Evolutionary conservation across 129 eudicot genomes (phyloP).

Genomic region (Erigeron canadensis): DNA sequence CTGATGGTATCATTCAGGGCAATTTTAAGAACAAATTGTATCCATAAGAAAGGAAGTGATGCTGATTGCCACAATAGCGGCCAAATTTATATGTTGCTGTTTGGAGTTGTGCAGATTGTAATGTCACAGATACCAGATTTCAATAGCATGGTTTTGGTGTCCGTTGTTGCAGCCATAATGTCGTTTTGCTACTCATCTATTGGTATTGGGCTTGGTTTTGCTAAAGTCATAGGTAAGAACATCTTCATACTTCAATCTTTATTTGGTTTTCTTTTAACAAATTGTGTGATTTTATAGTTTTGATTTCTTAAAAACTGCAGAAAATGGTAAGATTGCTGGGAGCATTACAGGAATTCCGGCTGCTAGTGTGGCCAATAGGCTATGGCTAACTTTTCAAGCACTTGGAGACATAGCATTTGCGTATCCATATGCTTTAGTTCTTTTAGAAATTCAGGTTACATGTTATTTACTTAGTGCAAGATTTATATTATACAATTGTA

Average conservation of each 20-base stretch:
- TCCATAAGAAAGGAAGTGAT: slow-evolving; percentile 49
- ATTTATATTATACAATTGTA: not conserved
- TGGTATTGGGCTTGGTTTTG: slow-evolving; percentile 61
- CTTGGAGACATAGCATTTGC: slow-evolving; percentile 89
- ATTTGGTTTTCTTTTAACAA: not conserved
- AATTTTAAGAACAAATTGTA: slow-evolving; percentile 52
- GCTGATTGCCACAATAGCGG: slow-evolving; percentile 45
- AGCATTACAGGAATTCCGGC: slow-evolving; percentile 47
- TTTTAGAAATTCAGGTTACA: slow-evolving; percentile 82
- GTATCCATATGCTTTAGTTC: slow-evolving; percentile 63
- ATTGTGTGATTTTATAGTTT: not conserved
- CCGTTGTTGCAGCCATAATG: slow-evolving; percentile 62
- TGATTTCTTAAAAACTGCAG: slow-evolving; percentile 24
- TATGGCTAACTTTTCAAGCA: slow-evolving; percentile 68
- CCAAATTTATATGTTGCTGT: slow-evolving; percentile 45
- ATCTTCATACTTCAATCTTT: slow-evolving; percentile 4
- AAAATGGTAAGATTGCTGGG: slow-evolving; percentile 48
- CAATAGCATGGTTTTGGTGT: slow-evolving; percentile 69
- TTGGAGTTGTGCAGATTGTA: slow-evolving; percentile 52
- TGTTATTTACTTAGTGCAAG: not conserved
- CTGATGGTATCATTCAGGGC: slow-evolving; percentile 39
- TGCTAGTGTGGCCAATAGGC: slow-evolving; percentile 47
- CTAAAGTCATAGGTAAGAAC: slow-evolving; percentile 39
- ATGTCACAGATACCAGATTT: slow-evolving; percentile 73
- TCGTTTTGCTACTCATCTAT: slow-evolving; percentile 61